These are phyloP conservation scores for Lophiotrema nucula DNA, from an alignment of 495 filamentous ascomycete genomes.

Conservation along the genomic window DNA sequence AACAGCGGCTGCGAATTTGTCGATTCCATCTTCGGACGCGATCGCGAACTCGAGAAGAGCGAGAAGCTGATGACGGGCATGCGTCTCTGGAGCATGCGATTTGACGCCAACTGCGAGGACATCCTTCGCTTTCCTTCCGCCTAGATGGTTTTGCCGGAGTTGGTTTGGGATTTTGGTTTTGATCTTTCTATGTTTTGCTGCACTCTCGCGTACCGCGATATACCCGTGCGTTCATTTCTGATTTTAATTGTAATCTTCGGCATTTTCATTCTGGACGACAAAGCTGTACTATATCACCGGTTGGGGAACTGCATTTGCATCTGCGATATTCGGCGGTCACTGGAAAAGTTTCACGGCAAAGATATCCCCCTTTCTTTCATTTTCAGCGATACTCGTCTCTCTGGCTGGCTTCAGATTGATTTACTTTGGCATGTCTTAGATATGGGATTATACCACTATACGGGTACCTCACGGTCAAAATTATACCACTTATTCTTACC, in stretches of 20 bases:
- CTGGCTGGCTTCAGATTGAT: slow-evolving; percentile 29
- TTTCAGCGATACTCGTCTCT: slow-evolving; percentile 9
- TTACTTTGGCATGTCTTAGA: slow-evolving; percentile 23
- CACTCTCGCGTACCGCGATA: slow-evolving; percentile 26
- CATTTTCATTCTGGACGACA: slow-evolving; percentile 27
- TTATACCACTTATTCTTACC: slow-evolving; percentile 23
- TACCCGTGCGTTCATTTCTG: slow-evolving; percentile 27
- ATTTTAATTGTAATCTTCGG: slow-evolving; percentile 35
- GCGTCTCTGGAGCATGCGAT: slow-evolving; percentile 90
- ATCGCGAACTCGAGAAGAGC: slow-evolving; percentile 88
- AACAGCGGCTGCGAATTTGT: slow-evolving; percentile 95
- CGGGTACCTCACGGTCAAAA: slow-evolving; percentile 24
- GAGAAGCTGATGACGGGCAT: slow-evolving; percentile 92
- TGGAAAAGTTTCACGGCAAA: slow-evolving; percentile 28
- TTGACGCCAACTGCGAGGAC: slow-evolving; percentile 94
- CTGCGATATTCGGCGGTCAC: slow-evolving; percentile 12
- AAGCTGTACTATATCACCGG: slow-evolving; percentile 26
- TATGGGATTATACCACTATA: neutral
- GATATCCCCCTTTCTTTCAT: slow-evolving; percentile 26
- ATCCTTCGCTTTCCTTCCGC: slow-evolving; percentile 61
- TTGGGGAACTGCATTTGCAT: slow-evolving; percentile 28
- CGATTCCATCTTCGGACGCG: slow-evolving; percentile 91
- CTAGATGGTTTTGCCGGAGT: slow-evolving; percentile 18
- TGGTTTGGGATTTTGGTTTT: slow-evolving; percentile 12
- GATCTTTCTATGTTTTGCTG: slow-evolving; percentile 4